Conservation (phyloP, 768 basidiomycete species). For the Kwoniella mangroviensis region DNA sequence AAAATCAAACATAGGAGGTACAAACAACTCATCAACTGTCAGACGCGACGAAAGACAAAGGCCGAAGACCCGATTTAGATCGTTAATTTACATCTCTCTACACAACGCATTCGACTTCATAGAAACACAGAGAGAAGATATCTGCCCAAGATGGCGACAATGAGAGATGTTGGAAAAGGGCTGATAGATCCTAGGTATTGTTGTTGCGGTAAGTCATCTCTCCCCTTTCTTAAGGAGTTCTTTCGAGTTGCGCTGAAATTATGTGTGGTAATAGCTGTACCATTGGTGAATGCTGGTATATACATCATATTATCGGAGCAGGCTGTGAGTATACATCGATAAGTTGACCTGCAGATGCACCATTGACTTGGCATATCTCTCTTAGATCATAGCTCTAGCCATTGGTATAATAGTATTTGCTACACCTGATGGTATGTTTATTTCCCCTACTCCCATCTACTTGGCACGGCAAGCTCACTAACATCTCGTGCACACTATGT, state of each 20-base stretch:
- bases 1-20: background rate
- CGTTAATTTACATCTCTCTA: background rate
- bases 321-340: slow-evolving; percentile 59
- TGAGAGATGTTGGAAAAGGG: slow-evolving; percentile 21
- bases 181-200: slow-evolving; percentile 73
- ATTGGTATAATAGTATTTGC: slow-evolving; percentile 51
- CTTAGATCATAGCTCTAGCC: slow-evolving; percentile 42
- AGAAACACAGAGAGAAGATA: background rate
- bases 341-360: background rate
- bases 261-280: slow-evolving; percentile 66
- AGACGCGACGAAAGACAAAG: background rate
- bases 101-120: background rate
- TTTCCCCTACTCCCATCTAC: background rate
- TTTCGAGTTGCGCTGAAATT: slow-evolving; percentile 1
- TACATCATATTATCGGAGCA: slow-evolving; percentile 81
- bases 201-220: slow-evolving; percentile 62
- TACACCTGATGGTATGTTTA: slow-evolving; percentile 42
- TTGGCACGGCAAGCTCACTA: too few relatives aligned
- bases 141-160: slow-evolving; percentile 19
- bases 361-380: background rate
- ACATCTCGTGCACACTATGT: background rate
- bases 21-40: background rate
- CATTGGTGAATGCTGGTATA: slow-evolving; percentile 85
- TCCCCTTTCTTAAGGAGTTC: background rate
- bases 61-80: background rate